These are phyloP conservation scores for Umbelopsis sp. DNA, from an alignment of 371 early-diverging fungal species.

Conservation along the genomic window DNA sequence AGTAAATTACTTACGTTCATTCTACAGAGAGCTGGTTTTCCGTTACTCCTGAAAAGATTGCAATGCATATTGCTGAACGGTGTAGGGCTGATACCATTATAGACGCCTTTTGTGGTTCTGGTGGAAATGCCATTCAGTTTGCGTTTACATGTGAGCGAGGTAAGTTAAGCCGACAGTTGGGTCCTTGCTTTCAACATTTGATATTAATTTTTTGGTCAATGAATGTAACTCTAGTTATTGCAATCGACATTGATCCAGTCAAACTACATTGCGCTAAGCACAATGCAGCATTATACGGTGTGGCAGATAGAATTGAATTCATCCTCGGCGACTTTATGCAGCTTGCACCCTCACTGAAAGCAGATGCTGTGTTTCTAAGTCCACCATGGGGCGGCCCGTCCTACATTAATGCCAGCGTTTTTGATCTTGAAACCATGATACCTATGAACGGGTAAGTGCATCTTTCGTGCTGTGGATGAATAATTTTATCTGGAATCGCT, in stretches of 20 bases:
- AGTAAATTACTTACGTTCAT: not conserved
- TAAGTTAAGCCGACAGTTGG: slow-evolving; percentile 21
- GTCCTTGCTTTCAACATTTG: not conserved
- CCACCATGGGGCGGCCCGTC: slow-evolving; percentile 94
- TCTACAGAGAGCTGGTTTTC: slow-evolving; percentile 91
- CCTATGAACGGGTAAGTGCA: slow-evolving; percentile 73
- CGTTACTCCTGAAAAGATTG: slow-evolving; percentile 93
- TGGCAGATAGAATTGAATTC: slow-evolving; percentile 90
- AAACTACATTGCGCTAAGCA: slow-evolving; percentile 80
- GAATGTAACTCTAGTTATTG: slow-evolving; percentile 69
- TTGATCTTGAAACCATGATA: slow-evolving; percentile 74
- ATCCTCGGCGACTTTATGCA: slow-evolving; percentile 84
- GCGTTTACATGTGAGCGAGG: slow-evolving; percentile 80
- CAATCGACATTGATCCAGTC: slow-evolving; percentile 89
- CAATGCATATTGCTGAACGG: slow-evolving; percentile 81
- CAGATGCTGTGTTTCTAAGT: slow-evolving; percentile 90
- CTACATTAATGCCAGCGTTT: slow-evolving; percentile 43
- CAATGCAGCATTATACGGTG: slow-evolving; percentile 92
- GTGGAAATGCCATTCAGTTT: slow-evolving; percentile 97
- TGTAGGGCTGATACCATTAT: slow-evolving; percentile 74
- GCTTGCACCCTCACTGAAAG: slow-evolving; percentile 66
- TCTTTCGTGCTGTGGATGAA: not conserved
- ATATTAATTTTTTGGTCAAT: not conserved
- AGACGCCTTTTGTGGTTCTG: slow-evolving; percentile 95
- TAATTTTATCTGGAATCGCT: slow-evolving; percentile 7